phyloP scores from a whole-genome alignment of 1,139 yeast genomes.

The Ogataea hybrid region DNA sequence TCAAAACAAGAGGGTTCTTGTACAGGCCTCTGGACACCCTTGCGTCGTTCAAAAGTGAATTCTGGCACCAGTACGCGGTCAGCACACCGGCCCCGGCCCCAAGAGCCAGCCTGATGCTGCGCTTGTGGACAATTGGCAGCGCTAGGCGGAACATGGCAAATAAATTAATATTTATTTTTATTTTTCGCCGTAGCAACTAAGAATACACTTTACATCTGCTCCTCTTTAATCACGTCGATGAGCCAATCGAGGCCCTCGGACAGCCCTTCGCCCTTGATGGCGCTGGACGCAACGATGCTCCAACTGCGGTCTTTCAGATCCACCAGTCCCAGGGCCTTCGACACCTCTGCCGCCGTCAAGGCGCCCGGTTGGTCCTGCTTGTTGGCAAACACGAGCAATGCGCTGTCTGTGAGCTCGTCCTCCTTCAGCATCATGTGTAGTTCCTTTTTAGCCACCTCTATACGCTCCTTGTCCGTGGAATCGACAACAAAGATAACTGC shows the following conservation, averaged over 20 bases:
- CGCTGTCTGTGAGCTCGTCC: slow-evolving; percentile 87
- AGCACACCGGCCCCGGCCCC: slow-evolving; percentile 6
- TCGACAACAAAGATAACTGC: slow-evolving; percentile 97
- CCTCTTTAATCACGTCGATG: slow-evolving; percentile 94
- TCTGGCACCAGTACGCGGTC: slow-evolving; percentile 2
- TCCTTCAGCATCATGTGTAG: slow-evolving; percentile 88
- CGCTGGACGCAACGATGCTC: slow-evolving; percentile 97
- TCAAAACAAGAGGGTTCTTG: slow-evolving; percentile 10
- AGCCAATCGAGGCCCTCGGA: slow-evolving; percentile 97
- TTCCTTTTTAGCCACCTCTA: slow-evolving; percentile 84
- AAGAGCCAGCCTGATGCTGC: slow-evolving; percentile 1
- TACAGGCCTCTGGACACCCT: slow-evolving; percentile 12
- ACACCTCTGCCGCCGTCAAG: slow-evolving; percentile 89
- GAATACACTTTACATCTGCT: slow-evolving; percentile 49
- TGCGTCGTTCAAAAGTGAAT: slow-evolving; percentile 13
- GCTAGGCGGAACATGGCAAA: slow-evolving; percentile 6
- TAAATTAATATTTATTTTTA: slow-evolving; percentile 3
- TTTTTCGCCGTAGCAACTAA: slow-evolving; percentile 10
- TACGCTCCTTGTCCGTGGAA: slow-evolving; percentile 92
- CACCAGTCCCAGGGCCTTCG: slow-evolving; percentile 80
- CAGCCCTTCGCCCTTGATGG: slow-evolving; percentile 93
- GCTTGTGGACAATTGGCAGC: slow-evolving; percentile 3
- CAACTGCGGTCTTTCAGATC: slow-evolving; percentile 94
- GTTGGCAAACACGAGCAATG: slow-evolving; percentile 91
- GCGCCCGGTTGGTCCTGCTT: slow-evolving; percentile 98